Evolutionary conservation across 345 rosid genomes (phyloP).

Genomic region (Hibiscus tridactylites): DNA sequence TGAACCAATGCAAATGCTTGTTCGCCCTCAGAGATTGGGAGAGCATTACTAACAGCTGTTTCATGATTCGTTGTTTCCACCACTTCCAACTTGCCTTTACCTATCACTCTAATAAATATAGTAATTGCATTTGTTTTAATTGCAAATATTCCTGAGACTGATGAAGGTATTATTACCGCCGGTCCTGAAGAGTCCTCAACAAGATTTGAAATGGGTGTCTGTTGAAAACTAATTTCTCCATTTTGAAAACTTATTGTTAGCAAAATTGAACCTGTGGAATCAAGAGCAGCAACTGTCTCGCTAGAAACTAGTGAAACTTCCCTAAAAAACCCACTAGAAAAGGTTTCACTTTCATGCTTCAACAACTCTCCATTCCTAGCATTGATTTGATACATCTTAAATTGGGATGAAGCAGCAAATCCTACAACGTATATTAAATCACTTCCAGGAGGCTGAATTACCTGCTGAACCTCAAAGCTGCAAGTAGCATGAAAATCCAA

Average conservation of each 20-base stretch:
- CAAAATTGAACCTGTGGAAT: constrained; percentile 53
- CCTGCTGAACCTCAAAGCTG: constrained; percentile 76
- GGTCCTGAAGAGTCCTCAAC: constrained; percentile 41
- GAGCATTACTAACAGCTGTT: constrained; percentile 71
- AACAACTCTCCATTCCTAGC: constrained; percentile 64
- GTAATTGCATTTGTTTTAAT: constrained; percentile 34
- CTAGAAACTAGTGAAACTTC: constrained; percentile 55
- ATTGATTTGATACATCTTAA: constrained; percentile 54
- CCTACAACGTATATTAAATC: constrained; percentile 54
- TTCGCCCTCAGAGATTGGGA: constrained; percentile 49
- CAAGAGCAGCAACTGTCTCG: constrained; percentile 57
- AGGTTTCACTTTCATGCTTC: constrained; percentile 43
- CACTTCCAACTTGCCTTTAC: constrained; percentile 59
- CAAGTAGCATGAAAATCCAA: constrained; percentile 16
- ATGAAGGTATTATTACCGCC: constrained; percentile 50
- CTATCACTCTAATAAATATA: constrained; percentile 43
- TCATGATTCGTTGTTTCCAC: constrained; percentile 46
- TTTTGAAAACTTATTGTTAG: constrained; percentile 42
- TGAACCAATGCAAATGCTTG: constrained; percentile 67
- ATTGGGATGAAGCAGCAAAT: constrained; percentile 49
- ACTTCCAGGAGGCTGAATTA: constrained; percentile 52
- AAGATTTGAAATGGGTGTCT: constrained; percentile 50
- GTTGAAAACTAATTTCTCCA: constrained; percentile 47
- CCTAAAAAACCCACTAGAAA: constrained; percentile 72
- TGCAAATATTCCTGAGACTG: constrained; percentile 49